Evolutionary conservation across 176 grass and related monocot genomes (phyloP), one percentile per base, ranked within the genome.

Genomic region (Oryza rufipogon): DNA sequence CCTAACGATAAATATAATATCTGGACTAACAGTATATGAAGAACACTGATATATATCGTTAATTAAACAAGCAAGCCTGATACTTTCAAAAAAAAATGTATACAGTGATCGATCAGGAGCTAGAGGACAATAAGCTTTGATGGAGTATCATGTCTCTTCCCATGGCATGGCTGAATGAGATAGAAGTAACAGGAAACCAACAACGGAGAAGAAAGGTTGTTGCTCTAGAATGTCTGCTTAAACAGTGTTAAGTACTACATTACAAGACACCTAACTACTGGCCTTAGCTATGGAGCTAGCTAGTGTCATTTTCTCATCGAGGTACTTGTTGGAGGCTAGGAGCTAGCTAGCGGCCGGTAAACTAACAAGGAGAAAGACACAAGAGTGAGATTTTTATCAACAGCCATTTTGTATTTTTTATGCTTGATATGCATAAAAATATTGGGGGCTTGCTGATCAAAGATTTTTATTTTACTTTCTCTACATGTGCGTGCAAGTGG

Each of bases 321-420:
- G 75, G 15, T 30, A 52, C 14, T 13, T 32, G 44, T 19, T 63
- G 74, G 66, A 63, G 33, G 30, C 41, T 19, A 76, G 74, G 66
- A 46, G 33, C 12, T 4, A 56, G 33, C 25, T 58, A 67, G 64
- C 72, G 25, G 30, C 30, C 30, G 30, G n/a, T 16, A 66, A 66
- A 79, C 70, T 74, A 81, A 82, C 82, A 89, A 89, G 70, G 38
- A 70, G 76, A 85, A 85, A 61, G 26, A 48, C 65, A 74, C 64
- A 61, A 22, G 19, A 63, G 58, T 23, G 20, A 63, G 20, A 63
- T 63, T 63, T 63, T 0, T 63, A 63, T n/a, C 58, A 23, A 63
- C 58, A 23, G 17, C 20, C 7, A 23, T n/a, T 63, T 63, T 63
- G 58, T 63, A 23, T n/a, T n/a, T 63, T 61, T 63, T 63, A 61